Percentiles rank a stretch among this genome's conserved stretches.
Conservation (phyloP, 495 filamentous ascomycete species). For the Penicillium cataractarum region DNA sequence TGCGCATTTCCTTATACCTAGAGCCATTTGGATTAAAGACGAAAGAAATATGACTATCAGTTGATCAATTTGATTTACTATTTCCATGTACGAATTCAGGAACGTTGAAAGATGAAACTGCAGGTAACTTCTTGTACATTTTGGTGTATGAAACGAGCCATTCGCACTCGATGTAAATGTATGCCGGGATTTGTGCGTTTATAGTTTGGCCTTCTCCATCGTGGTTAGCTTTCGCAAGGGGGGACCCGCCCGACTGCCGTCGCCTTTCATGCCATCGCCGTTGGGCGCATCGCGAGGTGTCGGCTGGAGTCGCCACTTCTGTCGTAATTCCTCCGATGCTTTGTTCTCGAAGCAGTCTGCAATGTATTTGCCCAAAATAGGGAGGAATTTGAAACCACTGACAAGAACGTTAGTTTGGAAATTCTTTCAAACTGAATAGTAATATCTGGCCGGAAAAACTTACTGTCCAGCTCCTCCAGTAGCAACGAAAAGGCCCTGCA, state of each 20-base stretch:
- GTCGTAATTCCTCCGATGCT: slow-evolving; percentile 50
- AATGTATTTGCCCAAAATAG: slow-evolving; percentile 72
- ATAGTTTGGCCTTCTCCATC: slow-evolving; percentile 33
- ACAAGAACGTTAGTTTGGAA: slow-evolving; percentile 3
- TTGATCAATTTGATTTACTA: background rate
- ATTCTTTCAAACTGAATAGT: background rate
- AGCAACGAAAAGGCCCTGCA: slow-evolving; percentile 67
- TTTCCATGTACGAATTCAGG: background rate
- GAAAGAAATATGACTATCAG: background rate
- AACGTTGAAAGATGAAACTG: no score
- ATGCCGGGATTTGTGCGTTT: background rate
- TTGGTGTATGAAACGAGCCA: background rate
- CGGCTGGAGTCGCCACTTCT: slow-evolving; percentile 60
- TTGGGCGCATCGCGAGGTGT: slow-evolving; percentile 13
- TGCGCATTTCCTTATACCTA: no score
- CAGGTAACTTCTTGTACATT: background rate
- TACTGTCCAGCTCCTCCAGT: slow-evolving; percentile 77
- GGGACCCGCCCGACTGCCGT: slow-evolving; percentile 39
- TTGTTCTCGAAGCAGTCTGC: slow-evolving; percentile 60
- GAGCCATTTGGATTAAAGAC: no score
- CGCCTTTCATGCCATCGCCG: slow-evolving; percentile 29
- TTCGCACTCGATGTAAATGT: background rate
- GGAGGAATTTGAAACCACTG: slow-evolving; percentile 77
- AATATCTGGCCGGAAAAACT: slow-evolving; percentile 9
- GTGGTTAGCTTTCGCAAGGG: slow-evolving; percentile 30